Evolutionary conservation across 2,329 filamentous ascomycete species (phyloP).

Genomic region (Nigrospora sphaerica): DNA sequence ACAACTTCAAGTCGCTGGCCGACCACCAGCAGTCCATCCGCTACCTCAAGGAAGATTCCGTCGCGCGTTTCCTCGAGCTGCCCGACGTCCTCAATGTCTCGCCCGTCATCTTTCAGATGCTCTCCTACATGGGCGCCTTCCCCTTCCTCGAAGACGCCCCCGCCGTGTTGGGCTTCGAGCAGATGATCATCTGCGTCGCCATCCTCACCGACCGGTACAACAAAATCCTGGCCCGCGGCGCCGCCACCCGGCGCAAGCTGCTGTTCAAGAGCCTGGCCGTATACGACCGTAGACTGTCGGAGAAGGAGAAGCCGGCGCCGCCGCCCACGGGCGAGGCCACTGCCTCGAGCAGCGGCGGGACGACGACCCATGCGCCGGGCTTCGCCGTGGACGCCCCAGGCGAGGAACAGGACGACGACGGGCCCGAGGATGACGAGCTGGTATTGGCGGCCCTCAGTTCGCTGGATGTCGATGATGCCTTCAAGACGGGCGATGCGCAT

Average conservation of each 20-base stretch:
- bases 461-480: conserved; percentile 56
- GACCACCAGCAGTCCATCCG: conserved; percentile 54
- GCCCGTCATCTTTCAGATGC: conserved; percentile 63
- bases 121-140: conserved; percentile 65
- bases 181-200: conserved; percentile 64
- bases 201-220: conserved; percentile 66
- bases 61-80: conserved; percentile 66
- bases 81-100: conserved; percentile 63
- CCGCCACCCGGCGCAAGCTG: conserved; percentile 53
- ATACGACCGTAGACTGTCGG: conserved; percentile 52
- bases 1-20: conserved; percentile 65
- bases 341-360: background rate
- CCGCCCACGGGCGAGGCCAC: background rate
- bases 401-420: conserved; percentile 31
- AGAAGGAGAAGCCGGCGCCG: conserved; percentile 13
- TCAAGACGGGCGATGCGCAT: conserved; percentile 41
- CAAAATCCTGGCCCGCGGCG: conserved; percentile 52
- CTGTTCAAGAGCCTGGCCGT: conserved; percentile 67
- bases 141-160: conserved; percentile 67
- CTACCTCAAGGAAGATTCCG: conserved; percentile 64
- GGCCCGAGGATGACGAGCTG: conserved; percentile 52
- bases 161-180: conserved; percentile 60
- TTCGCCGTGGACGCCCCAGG: conserved; percentile 39
- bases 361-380: conserved; percentile 22
- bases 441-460: conserved; percentile 63